Evolutionary conservation across 2,329 filamentous ascomycete genomes (phyloP).

Genomic region (Cercospora zeina): DNA sequence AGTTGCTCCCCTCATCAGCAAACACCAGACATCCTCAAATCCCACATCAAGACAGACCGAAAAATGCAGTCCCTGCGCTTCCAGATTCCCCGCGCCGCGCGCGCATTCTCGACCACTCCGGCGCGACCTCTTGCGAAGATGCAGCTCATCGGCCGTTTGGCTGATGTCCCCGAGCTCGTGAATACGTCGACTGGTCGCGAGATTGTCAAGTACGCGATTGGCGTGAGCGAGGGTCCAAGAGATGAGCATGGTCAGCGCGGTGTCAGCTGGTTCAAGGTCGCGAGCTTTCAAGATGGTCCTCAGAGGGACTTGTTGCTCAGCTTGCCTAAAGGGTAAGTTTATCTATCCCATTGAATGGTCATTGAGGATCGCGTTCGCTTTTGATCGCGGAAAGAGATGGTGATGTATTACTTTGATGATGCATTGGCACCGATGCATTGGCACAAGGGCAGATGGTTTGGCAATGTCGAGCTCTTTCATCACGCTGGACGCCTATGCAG

Average conservation of each 20-base stretch:
- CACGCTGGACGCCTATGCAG: background rate
- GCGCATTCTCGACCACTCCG: slow-evolving; percentile 73
- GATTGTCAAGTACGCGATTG: slow-evolving; percentile 74
- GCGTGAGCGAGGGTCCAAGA: slow-evolving; percentile 63
- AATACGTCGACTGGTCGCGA: slow-evolving; percentile 70
- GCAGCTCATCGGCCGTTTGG: slow-evolving; percentile 83
- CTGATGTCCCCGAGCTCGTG: slow-evolving; percentile 71
- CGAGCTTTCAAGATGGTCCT: slow-evolving; percentile 70
- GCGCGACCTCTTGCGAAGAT: slow-evolving; percentile 71
- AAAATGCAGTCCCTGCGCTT: slow-evolving; percentile 53
- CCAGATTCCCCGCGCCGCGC: slow-evolving; percentile 55
- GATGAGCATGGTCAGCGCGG: slow-evolving; percentile 67
- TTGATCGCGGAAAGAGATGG: background rate
- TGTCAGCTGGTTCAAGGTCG: slow-evolving; percentile 83
- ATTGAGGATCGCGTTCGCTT: background rate
- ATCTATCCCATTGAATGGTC: background rate
- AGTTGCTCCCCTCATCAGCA: background rate
- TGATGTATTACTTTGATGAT: background rate
- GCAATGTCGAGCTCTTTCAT: background rate
- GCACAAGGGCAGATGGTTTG: background rate
- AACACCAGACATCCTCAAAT: background rate
- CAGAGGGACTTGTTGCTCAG: slow-evolving; percentile 70
- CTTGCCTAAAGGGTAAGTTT: slow-evolving; percentile 78
- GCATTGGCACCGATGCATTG: background rate
- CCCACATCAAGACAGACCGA: slow-evolving; percentile 5